These are phyloP conservation scores for Boletus rubescentipes DNA, from an alignment of 768 basidiomycete genomes.

Conservation along the genomic window DNA sequence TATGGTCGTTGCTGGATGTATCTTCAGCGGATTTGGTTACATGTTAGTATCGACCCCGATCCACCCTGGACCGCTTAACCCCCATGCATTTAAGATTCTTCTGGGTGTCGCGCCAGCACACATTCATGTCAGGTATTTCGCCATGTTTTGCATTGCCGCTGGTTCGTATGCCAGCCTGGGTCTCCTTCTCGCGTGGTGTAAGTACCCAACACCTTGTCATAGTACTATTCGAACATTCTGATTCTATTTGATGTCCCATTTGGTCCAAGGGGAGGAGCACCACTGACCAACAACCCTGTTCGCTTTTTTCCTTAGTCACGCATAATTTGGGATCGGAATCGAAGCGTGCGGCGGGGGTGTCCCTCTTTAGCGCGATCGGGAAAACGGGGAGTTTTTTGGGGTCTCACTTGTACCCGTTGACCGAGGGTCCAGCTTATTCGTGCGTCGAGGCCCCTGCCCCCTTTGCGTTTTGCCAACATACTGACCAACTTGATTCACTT, in stretches of 20 bases:
- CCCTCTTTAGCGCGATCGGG: conserved; percentile 43
- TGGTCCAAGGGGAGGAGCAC: background rate
- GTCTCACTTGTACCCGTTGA: conserved; percentile 42
- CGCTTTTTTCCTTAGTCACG: conserved; percentile 28
- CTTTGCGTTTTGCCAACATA: background rate
- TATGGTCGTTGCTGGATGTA: conserved; percentile 30
- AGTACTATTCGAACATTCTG: background rate
- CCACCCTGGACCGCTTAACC: background rate
- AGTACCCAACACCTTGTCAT: conserved; percentile 10
- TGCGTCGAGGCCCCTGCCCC: conserved; percentile 11
- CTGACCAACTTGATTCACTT: background rate
- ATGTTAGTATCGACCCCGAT: conserved; percentile 26
- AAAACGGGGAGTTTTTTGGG: conserved; percentile 41
- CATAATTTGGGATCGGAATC: conserved; percentile 47
- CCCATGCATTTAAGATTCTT: conserved; percentile 28
- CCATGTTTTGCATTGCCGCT: conserved; percentile 45
- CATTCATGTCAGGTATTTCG: conserved; percentile 42
- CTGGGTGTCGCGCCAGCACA: conserved; percentile 32
- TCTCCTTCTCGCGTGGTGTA: conserved; percentile 49
- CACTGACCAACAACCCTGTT: background rate
- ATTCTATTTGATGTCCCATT: background rate
- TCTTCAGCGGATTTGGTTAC: conserved; percentile 41
- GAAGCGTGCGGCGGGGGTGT: conserved; percentile 43
- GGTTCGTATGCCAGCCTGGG: conserved; percentile 48
- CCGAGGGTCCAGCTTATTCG: conserved; percentile 41